A percentile compares a stretch with the other conserved stretches of the same genome.
phyloP scores from a whole-genome alignment of 169 alveolate genomes.

The Plasmodium gonderi region DNA sequence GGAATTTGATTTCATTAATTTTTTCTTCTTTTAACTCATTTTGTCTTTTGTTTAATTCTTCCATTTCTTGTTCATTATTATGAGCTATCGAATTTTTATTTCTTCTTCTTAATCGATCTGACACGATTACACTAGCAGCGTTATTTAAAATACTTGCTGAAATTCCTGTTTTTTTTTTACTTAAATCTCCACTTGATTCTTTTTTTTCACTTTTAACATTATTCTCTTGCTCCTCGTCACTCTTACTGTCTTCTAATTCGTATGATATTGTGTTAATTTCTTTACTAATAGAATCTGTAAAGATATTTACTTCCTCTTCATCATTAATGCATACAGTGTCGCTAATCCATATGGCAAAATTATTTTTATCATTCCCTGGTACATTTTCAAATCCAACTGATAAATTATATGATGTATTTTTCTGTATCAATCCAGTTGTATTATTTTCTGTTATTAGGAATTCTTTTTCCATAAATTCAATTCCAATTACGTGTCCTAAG shows the following conservation, averaged over 20 bases:
- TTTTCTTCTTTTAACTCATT: slow-evolving; percentile 87
- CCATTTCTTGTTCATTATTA: slow-evolving; percentile 79
- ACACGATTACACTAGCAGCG: slow-evolving; percentile 84
- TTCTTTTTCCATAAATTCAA: slow-evolving; percentile 87
- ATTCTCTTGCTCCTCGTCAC: slow-evolving; percentile 78
- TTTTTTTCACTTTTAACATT: slow-evolving; percentile 20
- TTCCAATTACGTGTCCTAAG: slow-evolving; percentile 90
- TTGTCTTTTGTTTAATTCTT: slow-evolving; percentile 84
- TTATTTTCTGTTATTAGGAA: slow-evolving; percentile 71
- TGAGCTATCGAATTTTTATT: slow-evolving; percentile 78
- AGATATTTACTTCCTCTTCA: slow-evolving; percentile 79
- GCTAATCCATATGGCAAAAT: slow-evolving; percentile 91
- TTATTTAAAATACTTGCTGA: slow-evolving; percentile 82
- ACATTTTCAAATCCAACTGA: slow-evolving; percentile 89
- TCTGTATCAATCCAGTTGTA: slow-evolving; percentile 66
- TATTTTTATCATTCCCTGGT: slow-evolving; percentile 76
- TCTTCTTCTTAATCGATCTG: slow-evolving; percentile 82
- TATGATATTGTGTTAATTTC: slow-evolving; percentile 86
- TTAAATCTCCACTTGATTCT: neutral
- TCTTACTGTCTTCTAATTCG: slow-evolving; percentile 83
- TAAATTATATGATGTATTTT: slow-evolving; percentile 88
- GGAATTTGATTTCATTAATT: slow-evolving; percentile 87
- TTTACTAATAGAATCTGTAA: slow-evolving; percentile 85
- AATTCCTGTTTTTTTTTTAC: slow-evolving; percentile 80
- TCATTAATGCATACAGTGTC: slow-evolving; percentile 88